Base-by-base conservation (phyloP, 129 eudicot species). In the Artemisia annua region DNA sequence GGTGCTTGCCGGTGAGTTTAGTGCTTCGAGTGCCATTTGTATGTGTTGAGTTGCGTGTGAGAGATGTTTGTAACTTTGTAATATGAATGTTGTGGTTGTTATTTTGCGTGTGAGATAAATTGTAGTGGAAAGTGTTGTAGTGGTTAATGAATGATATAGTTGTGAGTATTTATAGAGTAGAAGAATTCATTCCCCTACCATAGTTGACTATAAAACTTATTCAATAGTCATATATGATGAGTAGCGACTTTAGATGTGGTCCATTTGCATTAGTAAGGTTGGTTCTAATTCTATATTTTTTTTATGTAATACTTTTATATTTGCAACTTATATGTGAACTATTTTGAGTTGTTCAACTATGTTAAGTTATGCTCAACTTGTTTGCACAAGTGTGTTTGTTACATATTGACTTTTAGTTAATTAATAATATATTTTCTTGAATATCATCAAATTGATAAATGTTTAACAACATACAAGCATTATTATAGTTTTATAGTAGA, bases 21-120 rank as follows among this genome's bases (percentile, higher is more conserved):
- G 57, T 5, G 91, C 92, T 56, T 91, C 89, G 32, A 87, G 86
- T 69, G 95, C 87, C 97, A 91, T 87, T 72, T 70, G 69, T 54
- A 8, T 59, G 50, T 72, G 54, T 70, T 69, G 48, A 81, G 86
- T 85, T 85, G 86, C 74, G 85, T 76, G 79, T 26, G 80, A 85
- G 82, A 35, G 46, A 39, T 52, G 43, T 60, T 60, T 58, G 10
- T 59, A 14, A 39, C 2, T 39, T 39, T 28, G 17, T 61, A 58
- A 19, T 11, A 58, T 19, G 30, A 19, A 15, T 57, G 32, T 56
- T 56, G 61, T 56, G 28, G 18, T 19, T 8, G 1, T 19, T 1
- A 59, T 10, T 3, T 24, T 59, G 43, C 11, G 65, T 24, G 39
- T 24, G 66, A 60, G 14, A 13, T 26, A 26, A 5, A 28, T 57